These are phyloP conservation scores for Didymellaceae sp. DNA, from an alignment of 2,329 filamentous ascomycete species.

Conservation along the genomic window DNA sequence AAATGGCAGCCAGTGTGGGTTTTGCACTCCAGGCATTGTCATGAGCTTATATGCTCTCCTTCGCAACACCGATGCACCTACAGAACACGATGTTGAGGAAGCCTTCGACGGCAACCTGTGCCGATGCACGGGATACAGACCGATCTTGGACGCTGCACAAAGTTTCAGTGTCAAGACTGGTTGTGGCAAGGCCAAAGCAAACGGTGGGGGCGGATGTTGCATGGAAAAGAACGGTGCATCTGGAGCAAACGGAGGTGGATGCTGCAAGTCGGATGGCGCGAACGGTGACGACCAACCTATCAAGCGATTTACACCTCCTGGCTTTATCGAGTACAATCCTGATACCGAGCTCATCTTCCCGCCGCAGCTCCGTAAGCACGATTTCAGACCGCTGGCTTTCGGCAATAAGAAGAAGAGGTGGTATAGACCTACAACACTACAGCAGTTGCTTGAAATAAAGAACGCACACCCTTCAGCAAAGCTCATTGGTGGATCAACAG, in stretches of 20 bases:
- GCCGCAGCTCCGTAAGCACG: constrained; percentile 79
- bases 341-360: constrained; percentile 97
- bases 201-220: constrained; percentile 73
- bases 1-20: constrained; percentile 93
- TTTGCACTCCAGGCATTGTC: constrained; percentile 96
- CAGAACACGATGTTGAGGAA: constrained; percentile 86
- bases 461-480: constrained; percentile 83
- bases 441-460: constrained; percentile 93
- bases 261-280: constrained; percentile 48
- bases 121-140: constrained; percentile 91
- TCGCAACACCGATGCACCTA: constrained; percentile 79
- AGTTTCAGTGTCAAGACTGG: constrained; percentile 73
- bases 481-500: constrained; percentile 93
- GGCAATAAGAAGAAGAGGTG: constrained; percentile 95
- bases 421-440: constrained; percentile 86
- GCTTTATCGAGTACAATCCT: constrained; percentile 92
- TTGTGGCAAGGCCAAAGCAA: constrained; percentile 63
- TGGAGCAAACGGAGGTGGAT: constrained; percentile 44
- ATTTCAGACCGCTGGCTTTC: constrained; percentile 81
- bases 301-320: constrained; percentile 79
- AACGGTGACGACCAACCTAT: constrained; percentile 52
- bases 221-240: constrained; percentile 61
- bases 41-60: constrained; percentile 96
- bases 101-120: constrained; percentile 97
- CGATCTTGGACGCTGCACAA: constrained; percentile 92